Base-by-base conservation (phyloP, 2,329 filamentous ascomycete genomes). In the Domatiomyces catenatus region DNA sequence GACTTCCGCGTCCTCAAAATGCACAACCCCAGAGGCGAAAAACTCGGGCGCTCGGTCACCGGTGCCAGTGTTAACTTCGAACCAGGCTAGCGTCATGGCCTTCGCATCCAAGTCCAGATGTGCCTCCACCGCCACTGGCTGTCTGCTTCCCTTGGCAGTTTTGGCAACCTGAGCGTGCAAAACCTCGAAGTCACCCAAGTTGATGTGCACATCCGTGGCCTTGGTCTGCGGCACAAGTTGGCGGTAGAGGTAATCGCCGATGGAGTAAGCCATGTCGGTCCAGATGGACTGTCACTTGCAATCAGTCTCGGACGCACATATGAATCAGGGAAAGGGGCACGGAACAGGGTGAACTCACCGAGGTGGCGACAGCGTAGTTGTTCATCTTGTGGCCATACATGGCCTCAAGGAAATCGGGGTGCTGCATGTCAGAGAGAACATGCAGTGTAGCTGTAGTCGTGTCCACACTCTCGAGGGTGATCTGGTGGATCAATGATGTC, bases 371-470 rank as follows among this genome's bases (percentile, higher is more conserved):
- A 46, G 65, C 68, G 46, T 62, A 64, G 0, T 63, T 62, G 46
- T 71, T 70, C 64, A 72, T 70, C 8, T 56, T 58, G 52, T 76
- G 72, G 0, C 71, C 72, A 12, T 65, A 53, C 1, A 66, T 66
- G 5, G 68, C 66, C 1, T 59, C 61, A 2, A 60, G 52, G 24
- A 74, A 63, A 26, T 68, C 66, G 0, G 62, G 50, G n/a, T 69
- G 62, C 60, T 61, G 62, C 2, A 74, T 46, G 48, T 72, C 66
- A 0, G 71, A 71, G 56, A 0, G 51, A 57, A 1, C 61, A 66
- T 0, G 55, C 51, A 0, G 53, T 26, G 0, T 50, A 60, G 5
- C 48, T 49, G 51, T 24, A 6, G 22, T 24, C 22, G 22, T 24
- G 3, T 24, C 22, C 22, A 66, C 61, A 4, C 28, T 56, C 51